Percentiles rank a stretch among this genome's conserved stretches.
Evolutionary conservation across 2,329 filamentous ascomycete species (phyloP).

Genomic region (Coniochaeta sp.): DNA sequence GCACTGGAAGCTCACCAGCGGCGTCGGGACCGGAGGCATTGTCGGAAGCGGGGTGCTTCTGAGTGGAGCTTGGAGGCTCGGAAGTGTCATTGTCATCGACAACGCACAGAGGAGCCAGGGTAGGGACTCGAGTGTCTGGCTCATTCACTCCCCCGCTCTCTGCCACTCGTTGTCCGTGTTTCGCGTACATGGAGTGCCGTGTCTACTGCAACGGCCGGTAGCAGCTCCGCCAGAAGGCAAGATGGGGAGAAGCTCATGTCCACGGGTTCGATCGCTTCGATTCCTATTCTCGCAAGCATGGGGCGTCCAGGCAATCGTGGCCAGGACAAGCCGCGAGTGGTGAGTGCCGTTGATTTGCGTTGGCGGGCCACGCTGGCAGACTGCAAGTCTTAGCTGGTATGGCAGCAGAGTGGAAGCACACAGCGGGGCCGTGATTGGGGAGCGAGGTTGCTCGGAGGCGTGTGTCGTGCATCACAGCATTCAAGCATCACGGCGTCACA

Average conservation of each 20-base stretch:
- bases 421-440: background rate
- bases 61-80: background rate
- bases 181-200: background rate
- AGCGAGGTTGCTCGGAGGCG: slow-evolving; percentile 17
- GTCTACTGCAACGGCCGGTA: background rate
- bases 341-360: background rate
- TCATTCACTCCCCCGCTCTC: background rate
- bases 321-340: background rate
- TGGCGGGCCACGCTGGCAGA: slow-evolving; percentile 14
- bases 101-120: background rate
- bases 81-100: background rate
- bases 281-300: background rate
- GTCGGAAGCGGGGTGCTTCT: background rate
- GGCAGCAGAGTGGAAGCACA: slow-evolving; percentile 8
- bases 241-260: background rate
- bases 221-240: background rate
- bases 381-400: slow-evolving; percentile 18
- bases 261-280: background rate
- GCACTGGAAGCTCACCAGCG: background rate
- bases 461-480: slow-evolving; percentile 23
- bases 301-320: background rate
- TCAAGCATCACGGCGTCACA: slow-evolving; percentile 23
- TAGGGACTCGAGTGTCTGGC: too few relatives aligned
- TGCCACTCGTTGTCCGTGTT: background rate
- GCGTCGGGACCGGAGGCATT: background rate